Conservation (phyloP, 306 rosid genomes). For the Prunus fruticosa region DNA sequence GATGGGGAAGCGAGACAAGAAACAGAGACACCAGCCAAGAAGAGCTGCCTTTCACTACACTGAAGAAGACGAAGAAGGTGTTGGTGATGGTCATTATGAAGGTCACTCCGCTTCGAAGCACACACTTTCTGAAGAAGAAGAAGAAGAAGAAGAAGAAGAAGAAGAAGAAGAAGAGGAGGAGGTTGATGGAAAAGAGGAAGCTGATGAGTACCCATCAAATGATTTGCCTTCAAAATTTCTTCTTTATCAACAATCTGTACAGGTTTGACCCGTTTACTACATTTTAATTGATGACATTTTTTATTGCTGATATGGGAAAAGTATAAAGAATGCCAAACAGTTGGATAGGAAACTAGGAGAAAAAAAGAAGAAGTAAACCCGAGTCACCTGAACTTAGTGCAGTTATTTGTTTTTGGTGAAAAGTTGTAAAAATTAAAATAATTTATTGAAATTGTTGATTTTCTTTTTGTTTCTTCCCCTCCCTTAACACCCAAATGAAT, state of each 20-base stretch:
- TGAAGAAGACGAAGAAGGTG: conserved; percentile 39
- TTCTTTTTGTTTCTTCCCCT: not conserved
- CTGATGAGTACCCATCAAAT: conserved; percentile 32
- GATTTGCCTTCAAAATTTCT: conserved; percentile 74
- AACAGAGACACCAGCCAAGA: conserved; percentile 34
- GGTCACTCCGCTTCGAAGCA: conserved; percentile 30
- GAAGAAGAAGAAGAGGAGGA: conserved; percentile 19
- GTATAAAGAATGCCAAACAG: not conserved
- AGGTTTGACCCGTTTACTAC: conserved; percentile 45
- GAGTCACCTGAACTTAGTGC: not conserved
- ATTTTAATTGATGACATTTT: not conserved
- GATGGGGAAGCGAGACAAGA: conserved; percentile 50
- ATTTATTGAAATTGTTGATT: not conserved
- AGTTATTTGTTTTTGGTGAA: not conserved
- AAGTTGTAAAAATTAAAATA: not conserved
- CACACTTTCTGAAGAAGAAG: conserved; percentile 25
- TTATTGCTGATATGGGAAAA: not conserved
- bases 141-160: conserved; percentile 21
- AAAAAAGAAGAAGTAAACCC: not conserved
- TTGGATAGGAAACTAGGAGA: not conserved
- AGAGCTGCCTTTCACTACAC: conserved; percentile 33
- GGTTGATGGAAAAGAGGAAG: conserved; percentile 16
- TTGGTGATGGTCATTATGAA: not conserved
- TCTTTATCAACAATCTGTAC: conserved; percentile 87
- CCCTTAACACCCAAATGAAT: not conserved